phyloP scores from a whole-genome alignment of 108 stramenopile genomes.

The Licmophora abbreviata region DNA sequence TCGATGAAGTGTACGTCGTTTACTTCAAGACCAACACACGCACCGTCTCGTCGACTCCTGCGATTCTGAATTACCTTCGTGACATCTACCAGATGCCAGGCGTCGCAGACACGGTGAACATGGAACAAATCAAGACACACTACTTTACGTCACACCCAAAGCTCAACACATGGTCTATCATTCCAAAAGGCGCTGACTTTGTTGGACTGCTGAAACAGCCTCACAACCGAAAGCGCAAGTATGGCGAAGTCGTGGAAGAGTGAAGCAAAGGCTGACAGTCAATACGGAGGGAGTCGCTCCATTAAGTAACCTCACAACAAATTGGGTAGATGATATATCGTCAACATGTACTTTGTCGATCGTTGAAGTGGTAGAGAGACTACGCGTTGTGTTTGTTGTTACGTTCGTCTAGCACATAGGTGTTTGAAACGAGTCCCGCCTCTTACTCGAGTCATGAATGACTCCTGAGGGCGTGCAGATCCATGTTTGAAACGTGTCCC shows the following conservation, averaged over 20 bases:
- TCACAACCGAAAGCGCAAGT: conserved; percentile 15
- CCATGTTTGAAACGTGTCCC: no score
- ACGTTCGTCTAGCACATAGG: no score
- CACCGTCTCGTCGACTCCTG: conserved; percentile 46
- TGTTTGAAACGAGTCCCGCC: no score
- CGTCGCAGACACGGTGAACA: conserved; percentile 40
- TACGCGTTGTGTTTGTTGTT: no score
- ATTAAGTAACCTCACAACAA: no score
- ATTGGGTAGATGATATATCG: no score
- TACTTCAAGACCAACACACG: conserved; percentile 92
- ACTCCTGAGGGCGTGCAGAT: no score
- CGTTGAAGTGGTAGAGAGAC: no score
- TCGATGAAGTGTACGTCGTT: conserved; percentile 86
- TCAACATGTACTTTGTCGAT: no score
- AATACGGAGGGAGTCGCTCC: no score
- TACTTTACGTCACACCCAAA: conserved; percentile 41
- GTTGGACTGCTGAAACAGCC: conserved; percentile 20
- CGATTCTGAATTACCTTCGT: conserved; percentile 42
- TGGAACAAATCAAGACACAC: conserved; percentile 69
- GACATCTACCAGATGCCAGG: conserved; percentile 59
- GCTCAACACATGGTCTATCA: conserved; percentile 14
- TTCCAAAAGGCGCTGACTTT: conserved; percentile 22
- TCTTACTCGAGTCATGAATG: no score
- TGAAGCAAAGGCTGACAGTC: no score
- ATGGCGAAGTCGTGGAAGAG: neutral